Base-by-base conservation (phyloP, 202 grass and related monocot genomes). In the Miscanthus sacchariflorus region DNA sequence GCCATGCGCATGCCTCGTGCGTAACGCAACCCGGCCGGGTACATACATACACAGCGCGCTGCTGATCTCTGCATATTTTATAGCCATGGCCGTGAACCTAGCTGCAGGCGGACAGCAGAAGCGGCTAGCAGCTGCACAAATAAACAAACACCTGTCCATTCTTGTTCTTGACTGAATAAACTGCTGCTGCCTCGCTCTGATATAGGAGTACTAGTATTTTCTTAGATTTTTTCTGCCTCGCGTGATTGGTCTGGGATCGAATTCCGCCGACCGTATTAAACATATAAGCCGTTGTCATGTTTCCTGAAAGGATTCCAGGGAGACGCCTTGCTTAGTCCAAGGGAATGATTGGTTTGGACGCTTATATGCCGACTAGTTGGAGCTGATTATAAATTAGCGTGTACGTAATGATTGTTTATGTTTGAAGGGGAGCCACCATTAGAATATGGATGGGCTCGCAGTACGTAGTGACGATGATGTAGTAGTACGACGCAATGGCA, bases 331-430 rank as follows among this genome's bases (percentile, higher is more conserved):
- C 39, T 74, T 48, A 50, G 89, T 35, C 18, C 33, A 56, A 74
- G 68, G 61, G 68, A 85, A 91, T 91, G 90, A 88, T 88, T 91
- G 86, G 71, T 71, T 88, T 88, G 82, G 86, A 88, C 85, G 65
- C 43, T 88, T 88, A 49, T 63, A 19, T 49, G 45, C 45, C 7
- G 61, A n/a, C 15, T 10, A 33, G 65, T 27, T 75, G 36, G 25
- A 42, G 58, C 18, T 71, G 25, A 68, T 85, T 69, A 59, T 19
- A 50, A 15, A 50, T 19, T 33, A 52, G 7, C 27, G 21, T 72
- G 9, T 5, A 36, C 36, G 5, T 9, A 1, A 1, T 38, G 9
- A 49, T 70, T 18, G 5, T 35, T 72, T 58, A 42, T 83, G 21
- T 27, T 69, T 49, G 39, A 40, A 19, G 7, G 42, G 15, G 46